Percentiles rank a stretch among this genome's conserved stretches.
These are phyloP conservation scores for Giardia duodenalis DNA, from an alignment of 208 protist species.

Conservation along the genomic window DNA sequence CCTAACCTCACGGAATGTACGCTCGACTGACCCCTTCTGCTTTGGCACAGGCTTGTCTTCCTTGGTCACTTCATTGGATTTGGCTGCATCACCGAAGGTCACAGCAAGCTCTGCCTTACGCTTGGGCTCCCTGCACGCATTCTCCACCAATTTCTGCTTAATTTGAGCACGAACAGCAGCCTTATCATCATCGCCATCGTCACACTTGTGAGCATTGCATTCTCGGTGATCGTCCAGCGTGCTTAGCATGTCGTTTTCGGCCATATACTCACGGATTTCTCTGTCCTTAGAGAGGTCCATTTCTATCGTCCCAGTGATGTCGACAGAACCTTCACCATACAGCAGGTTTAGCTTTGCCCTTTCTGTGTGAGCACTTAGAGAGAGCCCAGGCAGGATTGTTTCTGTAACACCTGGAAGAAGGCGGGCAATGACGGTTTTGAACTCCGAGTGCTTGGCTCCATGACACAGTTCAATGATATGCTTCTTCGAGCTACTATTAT, in stretches of 20 bases:
- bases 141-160: background rate
- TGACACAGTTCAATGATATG: background rate
- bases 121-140: background rate
- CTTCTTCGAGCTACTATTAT: background rate
- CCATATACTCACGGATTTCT: too few species aligned
- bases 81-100: background rate
- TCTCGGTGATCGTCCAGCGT: background rate
- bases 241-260: background rate
- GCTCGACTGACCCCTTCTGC: background rate
- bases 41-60: background rate
- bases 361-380: background rate
- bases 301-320: background rate
- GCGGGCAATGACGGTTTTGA: background rate
- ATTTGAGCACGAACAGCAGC: background rate
- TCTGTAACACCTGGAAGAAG: background rate
- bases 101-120: background rate
- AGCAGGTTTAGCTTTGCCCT: background rate
- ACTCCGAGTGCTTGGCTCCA: background rate
- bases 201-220: background rate
- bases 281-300: background rate
- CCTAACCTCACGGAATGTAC: background rate
- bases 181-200: background rate
- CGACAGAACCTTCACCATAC: background rate
- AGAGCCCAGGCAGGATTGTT: background rate
- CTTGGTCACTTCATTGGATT: background rate